Base-by-base conservation (phyloP, 2,329 filamentous ascomycete species). In the Botrytis tulipae region DNA sequence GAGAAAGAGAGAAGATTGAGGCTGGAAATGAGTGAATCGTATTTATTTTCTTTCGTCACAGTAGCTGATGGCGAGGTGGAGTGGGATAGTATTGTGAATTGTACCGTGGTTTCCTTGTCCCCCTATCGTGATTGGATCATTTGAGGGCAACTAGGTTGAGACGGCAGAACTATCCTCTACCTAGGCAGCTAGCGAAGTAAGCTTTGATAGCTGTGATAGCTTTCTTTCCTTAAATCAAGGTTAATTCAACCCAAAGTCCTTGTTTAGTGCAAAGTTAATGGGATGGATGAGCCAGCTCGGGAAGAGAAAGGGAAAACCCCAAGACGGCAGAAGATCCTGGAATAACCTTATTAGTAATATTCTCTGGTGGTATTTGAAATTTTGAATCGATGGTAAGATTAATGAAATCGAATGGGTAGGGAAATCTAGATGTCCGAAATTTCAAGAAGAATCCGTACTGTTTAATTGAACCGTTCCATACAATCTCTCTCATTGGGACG, bases 61-160 rank as follows among this genome's bases (percentile, higher is more conserved):
- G 46, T 29, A 48, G 25, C 35, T 68, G 35, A 51, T 69, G 66
- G 66, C 66, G 18, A 69, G 48, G 66, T 68, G 65, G 46, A 68
- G 46, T 32, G 18, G 8, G 29, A 40, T 35, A 20, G 44, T 54
- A 25, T 16, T 54, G 8, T 40, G 1, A 54, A 54, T 40, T 57
- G 46, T 29, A 40, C 65, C 37, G 65, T 68, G n/a, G 35, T 29
- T 54, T 29, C 65, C 46, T 54, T 54, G 37, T 29, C 65, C n/a
- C 46, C 54, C 35, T 29, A 68, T 22, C 25, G 25, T 48, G 22
- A 68, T 68, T 68, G 65, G 65, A 40, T 29, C 46, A 37, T 29
- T 29, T 20, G 46, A 40, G 65, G 16, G n/a, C 54, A 32, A 25
- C 65, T 54, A n/a, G 35, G 35, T 40, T 67, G 46, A 40, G 32